Base-by-base conservation (phyloP, 768 basidiomycete species). In the Boletales sp. region DNA sequence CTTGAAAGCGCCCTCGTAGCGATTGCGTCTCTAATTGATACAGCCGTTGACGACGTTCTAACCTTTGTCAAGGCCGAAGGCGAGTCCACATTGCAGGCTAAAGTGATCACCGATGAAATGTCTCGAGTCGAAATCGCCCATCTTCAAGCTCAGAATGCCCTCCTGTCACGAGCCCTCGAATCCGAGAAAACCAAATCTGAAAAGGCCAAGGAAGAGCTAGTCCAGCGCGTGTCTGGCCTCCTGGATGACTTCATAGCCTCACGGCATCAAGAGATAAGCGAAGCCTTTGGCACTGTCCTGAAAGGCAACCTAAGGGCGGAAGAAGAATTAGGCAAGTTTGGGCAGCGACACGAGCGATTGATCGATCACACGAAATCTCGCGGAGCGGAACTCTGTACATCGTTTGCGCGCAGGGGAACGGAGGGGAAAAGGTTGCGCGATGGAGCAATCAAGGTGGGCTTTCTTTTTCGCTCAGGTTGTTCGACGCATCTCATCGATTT, bases 221-320 rank as follows among this genome's bases (percentile, higher is more conserved):
- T 94, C n/a, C 78, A 85, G 37, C 84, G 83, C 35, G 76, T 95
- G 43, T 86, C 88, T 1, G 73, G 74, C 4, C 73, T 94, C 55
- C 70, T 97, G 2, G 82, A 79, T 11, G 84, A 80, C 24, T 94
- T 87, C 65, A 77, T 84, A 29, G 69, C 77, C 38, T 77, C 84
- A 41, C 80, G 88, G 27, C 86, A 94, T 61, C 72, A 75, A 14
- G 80, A 80, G 17, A 69, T 93, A 45, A 75, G 77, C 36, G 79
- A 81, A 24, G 77, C 81, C 2, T 73, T 90, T 44, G 70, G 70
- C 1, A 63, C 69, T 37, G 69, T 89, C 21, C 74, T 78, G 34
- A 71, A 72, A 19, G 80, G 75, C 41, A 90, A 92, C 55, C 63
- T 59, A 17, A 71, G 78, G 48, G 80, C 77, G 2, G 77, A 85